Conservation (phyloP, 1,284 basidiomycete species). For the Agroathelia rolfsii region DNA sequence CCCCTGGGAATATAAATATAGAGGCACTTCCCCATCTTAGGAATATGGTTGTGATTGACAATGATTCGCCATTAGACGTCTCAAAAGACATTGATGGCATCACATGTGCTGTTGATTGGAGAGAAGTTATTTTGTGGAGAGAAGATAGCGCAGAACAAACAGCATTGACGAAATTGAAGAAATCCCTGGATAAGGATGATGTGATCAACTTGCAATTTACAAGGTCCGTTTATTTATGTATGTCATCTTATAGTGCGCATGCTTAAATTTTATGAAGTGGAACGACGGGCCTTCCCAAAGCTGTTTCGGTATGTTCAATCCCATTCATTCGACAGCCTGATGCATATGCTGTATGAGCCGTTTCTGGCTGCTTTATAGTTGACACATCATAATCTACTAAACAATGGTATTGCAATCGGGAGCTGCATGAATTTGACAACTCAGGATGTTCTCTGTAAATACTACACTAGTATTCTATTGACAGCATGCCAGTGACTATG, state of each 20-base stretch:
- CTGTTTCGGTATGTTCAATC: slow-evolving; percentile 17
- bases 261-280: slow-evolving; percentile 11
- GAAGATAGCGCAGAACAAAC: slow-evolving; percentile 6
- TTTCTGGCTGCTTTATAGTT: too few relatives aligned
- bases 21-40: slow-evolving; percentile 18
- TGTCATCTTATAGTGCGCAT: background rate
- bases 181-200: slow-evolving; percentile 16
- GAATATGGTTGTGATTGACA: slow-evolving; percentile 23
- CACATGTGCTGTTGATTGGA: slow-evolving; percentile 11
- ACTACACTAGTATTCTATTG: too few relatives aligned
- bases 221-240: slow-evolving; percentile 10
- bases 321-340: too few relatives aligned
- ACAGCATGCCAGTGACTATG: too few relatives aligned
- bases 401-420: slow-evolving; percentile 67
- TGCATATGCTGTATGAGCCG: too few relatives aligned
- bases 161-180: slow-evolving; percentile 8
- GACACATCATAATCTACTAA: slow-evolving; percentile 69
- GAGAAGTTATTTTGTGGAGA: slow-evolving; percentile 9
- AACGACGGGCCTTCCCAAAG: slow-evolving; percentile 19
- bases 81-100: slow-evolving; percentile 6
- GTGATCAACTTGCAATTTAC: slow-evolving; percentile 26
- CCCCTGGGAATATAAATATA: slow-evolving; percentile 14
- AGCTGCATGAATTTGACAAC: slow-evolving; percentile 59
- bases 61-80: slow-evolving; percentile 12
- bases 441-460: slow-evolving; percentile 58